Conservation (phyloP, 352 stramenopile genomes). For the Peronospora belbahrii region DNA sequence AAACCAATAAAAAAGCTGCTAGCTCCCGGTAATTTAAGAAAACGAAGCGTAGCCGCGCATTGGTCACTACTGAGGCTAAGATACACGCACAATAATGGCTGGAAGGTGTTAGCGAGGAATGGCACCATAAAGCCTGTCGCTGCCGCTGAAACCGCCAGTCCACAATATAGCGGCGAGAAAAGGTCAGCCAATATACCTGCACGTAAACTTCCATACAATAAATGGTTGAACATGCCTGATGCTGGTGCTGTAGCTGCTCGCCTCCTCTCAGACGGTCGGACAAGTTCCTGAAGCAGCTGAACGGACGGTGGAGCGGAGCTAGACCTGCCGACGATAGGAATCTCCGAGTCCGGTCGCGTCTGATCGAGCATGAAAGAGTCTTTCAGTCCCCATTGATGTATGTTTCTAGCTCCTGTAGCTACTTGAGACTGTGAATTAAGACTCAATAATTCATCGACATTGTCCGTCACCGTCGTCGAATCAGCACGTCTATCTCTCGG, state of each 20-base stretch:
- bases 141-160: slow-evolving; percentile 46
- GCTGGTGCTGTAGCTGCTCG: slow-evolving; percentile 43
- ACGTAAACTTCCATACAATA: slow-evolving; percentile 61
- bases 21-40: slow-evolving; percentile 48
- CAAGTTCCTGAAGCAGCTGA: slow-evolving; percentile 50
- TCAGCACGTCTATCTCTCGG: slow-evolving; percentile 17
- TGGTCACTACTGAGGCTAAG: slow-evolving; percentile 42
- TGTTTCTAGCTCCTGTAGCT: slow-evolving; percentile 10
- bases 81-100: slow-evolving; percentile 56
- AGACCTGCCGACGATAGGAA: slow-evolving; percentile 44
- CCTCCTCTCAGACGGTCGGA: slow-evolving; percentile 28
- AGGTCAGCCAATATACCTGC: slow-evolving; percentile 43
- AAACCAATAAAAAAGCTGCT: slow-evolving; percentile 70
- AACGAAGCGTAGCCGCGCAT: slow-evolving; percentile 38
- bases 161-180: slow-evolving; percentile 55
- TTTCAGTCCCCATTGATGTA: slow-evolving; percentile 25
- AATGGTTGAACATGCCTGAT: slow-evolving; percentile 60
- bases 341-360: slow-evolving; percentile 35
- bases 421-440: slow-evolving; percentile 8
- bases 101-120: slow-evolving; percentile 53
- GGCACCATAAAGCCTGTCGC: slow-evolving; percentile 57
- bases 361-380: slow-evolving; percentile 52
- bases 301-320: slow-evolving; percentile 62
- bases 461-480: slow-evolving; percentile 22
- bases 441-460: slow-evolving; percentile 18